Percentiles rank a stretch among this genome's conserved stretches.
phyloP scores from a whole-genome alignment of 768 basidiomycete species.

The Tylopilus cervinicoccineus region DNA sequence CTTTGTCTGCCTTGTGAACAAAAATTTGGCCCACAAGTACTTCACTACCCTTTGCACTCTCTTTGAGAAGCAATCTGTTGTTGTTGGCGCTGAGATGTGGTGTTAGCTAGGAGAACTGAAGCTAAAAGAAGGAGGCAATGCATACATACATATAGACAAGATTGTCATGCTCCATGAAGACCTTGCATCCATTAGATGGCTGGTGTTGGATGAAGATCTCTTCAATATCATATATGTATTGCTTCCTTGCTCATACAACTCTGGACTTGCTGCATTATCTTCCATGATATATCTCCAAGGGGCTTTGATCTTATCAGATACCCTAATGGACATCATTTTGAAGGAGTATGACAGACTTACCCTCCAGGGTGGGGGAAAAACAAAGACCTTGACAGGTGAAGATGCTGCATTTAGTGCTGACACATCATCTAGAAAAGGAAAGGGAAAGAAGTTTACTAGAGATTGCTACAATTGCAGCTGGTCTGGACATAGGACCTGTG shows the following conservation, averaged over 20 bases:
- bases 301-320: too few species aligned
- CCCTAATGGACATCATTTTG: too few species aligned
- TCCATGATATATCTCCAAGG: too few species aligned
- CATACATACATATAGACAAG: background rate
- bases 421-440: background rate
- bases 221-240: background rate
- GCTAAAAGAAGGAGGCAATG: background rate
- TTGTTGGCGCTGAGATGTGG: background rate
- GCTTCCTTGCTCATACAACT: background rate
- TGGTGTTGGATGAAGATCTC: background rate
- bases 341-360: too few species aligned
- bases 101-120: background rate
- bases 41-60: too few species aligned
- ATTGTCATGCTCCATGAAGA: background rate
- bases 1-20: too few species aligned
- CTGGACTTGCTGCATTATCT: too few species aligned
- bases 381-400: too few species aligned
- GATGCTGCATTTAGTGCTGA: too few species aligned
- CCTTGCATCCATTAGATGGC: background rate
- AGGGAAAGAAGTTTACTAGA: background rate
- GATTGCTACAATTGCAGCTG: constrained; percentile 6
- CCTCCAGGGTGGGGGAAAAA: too few species aligned
- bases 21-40: too few species aligned
- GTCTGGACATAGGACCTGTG: background rate
- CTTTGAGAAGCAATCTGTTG: background rate